Base-by-base conservation (phyloP, 2,329 filamentous ascomycete species). In the Phaeophleospora eucalypticola region DNA sequence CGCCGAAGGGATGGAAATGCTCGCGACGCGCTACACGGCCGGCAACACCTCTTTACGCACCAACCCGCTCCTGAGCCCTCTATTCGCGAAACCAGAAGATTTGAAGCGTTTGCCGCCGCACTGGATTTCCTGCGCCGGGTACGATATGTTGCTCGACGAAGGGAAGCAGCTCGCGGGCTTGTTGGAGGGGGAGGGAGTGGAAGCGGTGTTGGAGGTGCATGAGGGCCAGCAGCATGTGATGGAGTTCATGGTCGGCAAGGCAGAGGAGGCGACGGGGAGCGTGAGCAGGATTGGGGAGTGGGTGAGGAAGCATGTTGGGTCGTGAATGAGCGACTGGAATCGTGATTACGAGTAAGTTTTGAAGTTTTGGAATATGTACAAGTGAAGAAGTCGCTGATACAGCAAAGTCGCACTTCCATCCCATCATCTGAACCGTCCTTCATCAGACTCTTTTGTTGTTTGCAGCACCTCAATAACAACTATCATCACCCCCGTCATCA, bases 91-190 rank as follows among this genome's bases (percentile, higher is more conserved):
- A 6, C 7, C 6, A 6, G 24, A 29, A 12, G 55, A 56, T 40
- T n/a, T 70, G 45, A 53, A 54, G 9, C 64, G 54, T 3, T 57
- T 77, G 12, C 74, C 75, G 3, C 67, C 65, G 1, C 66, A 72
- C 0, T 80, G 77, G 59, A 65, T 81, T 2, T 74, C 77, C 53
- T 64, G 77, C 2, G 71, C 68, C 47, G 77, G 76, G 7, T 46
- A 74, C 45, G 78, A 81, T 57, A 71, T 71, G 0, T 52, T 77
- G 3, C 60, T 77, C 2, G 77, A 81, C 51, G 76, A 80, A 48
- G 73, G 65, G 0, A 53, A 78, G 36, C 69, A 77, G 1, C 77
- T 78, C 52, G 76, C 77, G 56, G 62, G 68, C 33, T 59, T 72
- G 1, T 57, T 79, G 48, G 61, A 69, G 27, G 71, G 74, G 44